A percentile compares a stretch with the other conserved stretches of the same genome.
phyloP scores from a whole-genome alignment of 202 grass and related monocot species.

The Carex arenaria region DNA sequence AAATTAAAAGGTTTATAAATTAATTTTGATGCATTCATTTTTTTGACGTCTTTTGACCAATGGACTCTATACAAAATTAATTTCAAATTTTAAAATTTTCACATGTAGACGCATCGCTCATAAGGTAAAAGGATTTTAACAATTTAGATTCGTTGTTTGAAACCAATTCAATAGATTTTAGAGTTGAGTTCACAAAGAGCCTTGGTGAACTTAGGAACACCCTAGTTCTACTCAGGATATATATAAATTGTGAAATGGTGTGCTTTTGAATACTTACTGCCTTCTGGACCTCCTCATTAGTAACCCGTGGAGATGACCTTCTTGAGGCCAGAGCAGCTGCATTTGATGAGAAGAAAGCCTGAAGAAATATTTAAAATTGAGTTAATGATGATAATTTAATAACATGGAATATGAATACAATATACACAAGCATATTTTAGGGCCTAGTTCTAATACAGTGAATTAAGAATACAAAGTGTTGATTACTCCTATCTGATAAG shows the following conservation, averaged over 20 bases:
- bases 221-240: no score
- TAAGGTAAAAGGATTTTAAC: no score
- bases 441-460: background rate
- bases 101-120: no score
- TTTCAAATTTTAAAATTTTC: no score
- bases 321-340: slow-evolving; percentile 84
- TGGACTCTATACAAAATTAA: no score
- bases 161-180: no score
- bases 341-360: slow-evolving; percentile 89
- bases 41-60: no score
- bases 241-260: background rate
- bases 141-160: no score
- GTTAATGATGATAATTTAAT: background rate
- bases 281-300: slow-evolving; percentile 82
- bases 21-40: no score
- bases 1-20: no score
- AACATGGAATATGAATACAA: slow-evolving; percentile 16
- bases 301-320: slow-evolving; percentile 86
- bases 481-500: background rate
- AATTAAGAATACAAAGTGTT: background rate
- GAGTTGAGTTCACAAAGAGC: no score
- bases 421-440: background rate
- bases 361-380: slow-evolving; percentile 11
- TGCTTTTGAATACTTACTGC: slow-evolving; percentile 51
- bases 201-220: no score